phyloP scores from a whole-genome alignment of 495 filamentous ascomycete genomes.

The Talaromyces proteolyticus region DNA sequence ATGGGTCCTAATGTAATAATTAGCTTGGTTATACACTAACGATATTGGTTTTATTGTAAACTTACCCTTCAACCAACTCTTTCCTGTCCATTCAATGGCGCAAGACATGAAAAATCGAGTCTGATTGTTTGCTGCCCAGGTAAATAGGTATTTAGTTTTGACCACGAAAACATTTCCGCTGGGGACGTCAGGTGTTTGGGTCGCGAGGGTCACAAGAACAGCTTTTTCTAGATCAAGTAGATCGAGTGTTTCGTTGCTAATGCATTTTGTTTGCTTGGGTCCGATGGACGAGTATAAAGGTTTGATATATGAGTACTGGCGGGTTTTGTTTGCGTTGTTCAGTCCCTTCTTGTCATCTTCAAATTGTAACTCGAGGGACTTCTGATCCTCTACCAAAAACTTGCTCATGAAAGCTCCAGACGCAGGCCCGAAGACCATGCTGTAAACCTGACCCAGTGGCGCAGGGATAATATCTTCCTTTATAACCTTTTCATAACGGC shows the following conservation, averaged over 20 bases:
- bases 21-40: constrained; percentile 12
- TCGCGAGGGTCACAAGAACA: constrained; percentile 68
- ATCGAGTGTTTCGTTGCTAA: constrained; percentile 78
- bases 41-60: not conserved
- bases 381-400: constrained; percentile 81
- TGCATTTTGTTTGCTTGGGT: constrained; percentile 92
- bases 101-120: constrained; percentile 83
- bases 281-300: constrained; percentile 79
- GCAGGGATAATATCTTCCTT: constrained; percentile 83
- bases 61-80: constrained; percentile 96
- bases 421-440: constrained; percentile 73
- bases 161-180: constrained; percentile 85
- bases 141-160: constrained; percentile 92
- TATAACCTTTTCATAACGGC: constrained; percentile 78
- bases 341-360: constrained; percentile 74
- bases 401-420: constrained; percentile 77
- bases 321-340: constrained; percentile 62
- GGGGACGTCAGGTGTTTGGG: constrained; percentile 92
- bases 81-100: constrained; percentile 91
- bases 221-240: constrained; percentile 82
- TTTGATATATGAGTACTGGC: constrained; percentile 86
- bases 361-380: constrained; percentile 78
- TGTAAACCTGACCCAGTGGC: constrained; percentile 89
- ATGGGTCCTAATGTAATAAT: constrained; percentile 63
- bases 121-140: constrained; percentile 79